Evolutionary conservation across 2,329 filamentous ascomycete species (phyloP), one percentile per base, ranked within the genome.

Genomic region (Penicillium sp.): DNA sequence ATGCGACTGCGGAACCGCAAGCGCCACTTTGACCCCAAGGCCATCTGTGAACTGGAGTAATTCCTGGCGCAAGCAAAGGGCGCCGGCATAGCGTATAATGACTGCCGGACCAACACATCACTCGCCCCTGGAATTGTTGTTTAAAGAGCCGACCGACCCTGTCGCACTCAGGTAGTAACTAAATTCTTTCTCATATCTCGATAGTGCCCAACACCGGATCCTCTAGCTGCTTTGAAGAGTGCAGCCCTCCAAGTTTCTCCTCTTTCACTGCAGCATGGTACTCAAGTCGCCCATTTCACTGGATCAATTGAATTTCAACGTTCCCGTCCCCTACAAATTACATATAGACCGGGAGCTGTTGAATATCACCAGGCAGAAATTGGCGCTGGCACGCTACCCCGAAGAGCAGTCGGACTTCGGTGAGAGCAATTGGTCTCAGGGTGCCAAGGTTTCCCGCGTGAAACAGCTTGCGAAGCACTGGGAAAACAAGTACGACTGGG

Each of bases 391-490:
- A 24, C 48, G 52, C 13, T 59, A 55, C 34, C 56, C 56, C 24
- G 50, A 53, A 33, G 56, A 59, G 36, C 52, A 55, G 45, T 46
- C 55, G n/a, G 56, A 59, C 33, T 55, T 54, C 45, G 26, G n/a
- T 19, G 43, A 51, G 28, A 45, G 49, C 16, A 48, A 49, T 21
- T 54, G 52, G 52, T 14, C 46, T 6, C 46, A 48, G 42, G 52
- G 52, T 21, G 51, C 42, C 14, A 46, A 46, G 21, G 34, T 48
- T 5, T 48, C 51, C 33, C 40, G 42, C 9, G 44, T 53, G 13
- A 48, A 48, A 24, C 34, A 46, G 18, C 33, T 53, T 18, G 44
- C 44, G 18, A 24, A 42, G 18, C 21, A 31, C 33, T 53, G 51
- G 51, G 10, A 42, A 10, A 33, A 40, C 24, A 19, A 46, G 19